Percentiles rank a stretch among this genome's conserved stretches.
Conservation (phyloP, 176 grass and related monocot genomes). For the Aechmea fasciata region DNA sequence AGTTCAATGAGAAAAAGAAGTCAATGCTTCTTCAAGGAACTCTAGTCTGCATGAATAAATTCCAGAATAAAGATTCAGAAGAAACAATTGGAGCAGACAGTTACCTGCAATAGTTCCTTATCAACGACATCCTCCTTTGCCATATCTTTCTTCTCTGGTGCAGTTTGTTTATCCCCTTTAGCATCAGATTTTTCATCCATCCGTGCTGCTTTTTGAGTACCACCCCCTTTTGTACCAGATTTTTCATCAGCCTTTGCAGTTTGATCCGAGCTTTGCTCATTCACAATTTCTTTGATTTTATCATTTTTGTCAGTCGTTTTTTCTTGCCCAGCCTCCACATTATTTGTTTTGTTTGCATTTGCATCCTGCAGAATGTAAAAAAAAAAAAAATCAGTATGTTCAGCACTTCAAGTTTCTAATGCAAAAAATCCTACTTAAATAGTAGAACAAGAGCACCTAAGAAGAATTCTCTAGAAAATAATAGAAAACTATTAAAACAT, state of each 20-base stretch:
- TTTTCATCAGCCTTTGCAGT: conserved; percentile 18
- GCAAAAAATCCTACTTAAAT: background rate
- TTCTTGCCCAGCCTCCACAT: conserved; percentile 21
- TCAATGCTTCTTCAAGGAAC: no score
- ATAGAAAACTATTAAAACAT: no score
- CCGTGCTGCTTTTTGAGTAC: no score
- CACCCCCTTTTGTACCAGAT: conserved; percentile 22
- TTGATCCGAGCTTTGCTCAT: conserved; percentile 25
- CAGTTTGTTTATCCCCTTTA: conserved; percentile 39
- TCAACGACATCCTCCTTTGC: conserved; percentile 64
- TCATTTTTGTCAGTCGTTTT: conserved; percentile 25
- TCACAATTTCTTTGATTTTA: conserved; percentile 25
- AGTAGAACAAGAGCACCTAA: background rate
- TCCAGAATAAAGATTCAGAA: background rate
- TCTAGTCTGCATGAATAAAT: background rate
- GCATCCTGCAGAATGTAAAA: conserved; percentile 30
- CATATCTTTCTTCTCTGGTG: conserved; percentile 25
- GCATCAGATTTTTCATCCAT: conserved; percentile 26
- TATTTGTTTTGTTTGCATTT: conserved; percentile 26
- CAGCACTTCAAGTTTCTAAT: background rate
- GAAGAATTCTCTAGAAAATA: no score
- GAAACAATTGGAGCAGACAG: conserved; percentile 1
- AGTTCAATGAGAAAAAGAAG: no score
- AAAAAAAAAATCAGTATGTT: background rate
- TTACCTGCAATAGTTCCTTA: conserved; percentile 80